phyloP scores from a whole-genome alignment of 345 rosid genomes.

The Brassica nigra region DNA sequence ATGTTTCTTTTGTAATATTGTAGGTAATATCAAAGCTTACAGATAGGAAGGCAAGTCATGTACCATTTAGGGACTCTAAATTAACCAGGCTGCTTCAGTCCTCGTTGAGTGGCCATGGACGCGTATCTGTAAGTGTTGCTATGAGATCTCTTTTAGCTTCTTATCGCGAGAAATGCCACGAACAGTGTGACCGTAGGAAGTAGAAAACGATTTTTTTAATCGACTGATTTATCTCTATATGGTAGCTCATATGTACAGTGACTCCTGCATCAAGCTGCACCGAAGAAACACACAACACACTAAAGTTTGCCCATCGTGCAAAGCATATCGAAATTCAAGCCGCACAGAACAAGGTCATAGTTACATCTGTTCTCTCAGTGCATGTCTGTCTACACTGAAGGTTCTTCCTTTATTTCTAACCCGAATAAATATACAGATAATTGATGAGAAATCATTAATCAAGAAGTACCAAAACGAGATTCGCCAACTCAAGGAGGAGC shows the following conservation, averaged over 20 bases:
- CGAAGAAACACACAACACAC: constrained; percentile 96
- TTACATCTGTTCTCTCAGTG: constrained; percentile 15
- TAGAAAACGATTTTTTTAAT: not conserved
- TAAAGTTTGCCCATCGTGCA: constrained; percentile 98
- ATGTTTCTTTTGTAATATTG: constrained; percentile 10
- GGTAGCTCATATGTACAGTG: constrained; percentile 93
- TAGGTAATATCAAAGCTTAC: constrained; percentile 97
- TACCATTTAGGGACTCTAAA: constrained; percentile 97
- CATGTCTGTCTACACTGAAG: not conserved
- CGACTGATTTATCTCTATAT: constrained; percentile 32
- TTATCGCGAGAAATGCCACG: constrained; percentile 27
- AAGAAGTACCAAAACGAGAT: constrained; percentile 97
- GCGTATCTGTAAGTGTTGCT: constrained; percentile 79
- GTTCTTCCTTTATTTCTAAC: constrained; percentile 32
- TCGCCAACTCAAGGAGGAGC: constrained; percentile 83
- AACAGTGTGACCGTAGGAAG: not conserved
- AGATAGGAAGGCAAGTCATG: constrained; percentile 77
- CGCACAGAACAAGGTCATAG: constrained; percentile 81
- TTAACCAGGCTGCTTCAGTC: constrained; percentile 96
- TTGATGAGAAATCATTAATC: constrained; percentile 93
- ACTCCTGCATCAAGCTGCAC: constrained; percentile 92
- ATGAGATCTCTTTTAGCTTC: constrained; percentile 9
- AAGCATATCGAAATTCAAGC: constrained; percentile 97
- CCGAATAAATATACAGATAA: constrained; percentile 58
- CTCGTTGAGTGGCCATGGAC: constrained; percentile 96